These are phyloP conservation scores for Rhododendron vialii DNA, from an alignment of 148 eudicot species.

Conservation along the genomic window DNA sequence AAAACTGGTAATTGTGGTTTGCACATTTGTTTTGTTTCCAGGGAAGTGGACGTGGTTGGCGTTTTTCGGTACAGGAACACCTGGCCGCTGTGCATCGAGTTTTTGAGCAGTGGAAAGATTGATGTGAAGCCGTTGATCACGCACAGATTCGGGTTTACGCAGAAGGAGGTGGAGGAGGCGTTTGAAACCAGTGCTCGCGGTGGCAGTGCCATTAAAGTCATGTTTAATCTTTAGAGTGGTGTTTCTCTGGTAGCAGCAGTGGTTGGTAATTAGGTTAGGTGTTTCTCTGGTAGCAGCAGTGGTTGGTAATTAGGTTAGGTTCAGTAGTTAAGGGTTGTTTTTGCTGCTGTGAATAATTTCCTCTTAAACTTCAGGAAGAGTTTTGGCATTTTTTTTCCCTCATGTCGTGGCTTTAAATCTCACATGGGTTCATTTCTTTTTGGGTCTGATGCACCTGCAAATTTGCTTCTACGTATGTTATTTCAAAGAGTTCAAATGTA, in stretches of 20 bases:
- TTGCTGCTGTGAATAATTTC: background rate
- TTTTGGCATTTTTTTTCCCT: background rate
- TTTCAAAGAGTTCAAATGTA: too few species aligned
- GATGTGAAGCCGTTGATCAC: conserved; percentile 88
- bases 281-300: background rate
- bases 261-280: too few species aligned
- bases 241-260: background rate
- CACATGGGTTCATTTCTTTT: too few species aligned
- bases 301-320: background rate
- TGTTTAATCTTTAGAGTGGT: conserved; percentile 59
- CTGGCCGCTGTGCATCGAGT: conserved; percentile 83
- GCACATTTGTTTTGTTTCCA: background rate
- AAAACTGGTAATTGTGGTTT: too few species aligned
- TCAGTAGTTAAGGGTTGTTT: background rate
- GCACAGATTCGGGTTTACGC: conserved; percentile 77
- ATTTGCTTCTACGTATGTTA: too few species aligned
- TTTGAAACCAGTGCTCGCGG: conserved; percentile 83
- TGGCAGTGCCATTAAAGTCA: conserved; percentile 82
- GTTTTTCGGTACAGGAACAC: conserved; percentile 83
- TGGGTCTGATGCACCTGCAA: too few species aligned
- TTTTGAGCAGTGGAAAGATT: conserved; percentile 72
- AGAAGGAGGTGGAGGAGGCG: conserved; percentile 75
- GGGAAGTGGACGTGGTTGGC: conserved; percentile 82
- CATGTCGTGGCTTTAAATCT: too few species aligned
- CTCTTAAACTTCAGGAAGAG: background rate